Evolutionary conservation across 768 basidiomycete species (phyloP).

Genomic region (Lactarius vividus): DNA sequence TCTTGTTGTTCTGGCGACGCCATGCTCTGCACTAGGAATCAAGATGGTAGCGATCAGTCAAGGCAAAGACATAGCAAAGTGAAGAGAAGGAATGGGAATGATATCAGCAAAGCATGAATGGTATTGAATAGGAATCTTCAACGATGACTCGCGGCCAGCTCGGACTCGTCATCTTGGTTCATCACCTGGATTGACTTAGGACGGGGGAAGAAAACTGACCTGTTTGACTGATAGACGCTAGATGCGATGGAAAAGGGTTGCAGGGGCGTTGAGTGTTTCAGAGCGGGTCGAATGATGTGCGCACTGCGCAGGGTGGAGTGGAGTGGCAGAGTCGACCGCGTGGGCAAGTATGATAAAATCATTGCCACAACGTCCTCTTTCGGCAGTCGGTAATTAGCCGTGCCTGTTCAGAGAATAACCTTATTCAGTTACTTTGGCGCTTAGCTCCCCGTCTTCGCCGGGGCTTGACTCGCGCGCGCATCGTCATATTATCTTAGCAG

Average conservation of each 20-base stretch:
- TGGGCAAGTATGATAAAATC: background rate
- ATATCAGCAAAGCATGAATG: conserved; percentile 94
- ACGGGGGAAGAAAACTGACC: conserved; percentile 5
- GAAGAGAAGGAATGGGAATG: conserved; percentile 27
- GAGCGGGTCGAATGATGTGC: background rate
- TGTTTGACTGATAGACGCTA: conserved; percentile 11
- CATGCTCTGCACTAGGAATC: conserved; percentile 35
- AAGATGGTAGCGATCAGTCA: conserved; percentile 25
- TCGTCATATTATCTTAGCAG: background rate
- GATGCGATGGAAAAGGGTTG: background rate
- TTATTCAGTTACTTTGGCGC: background rate
- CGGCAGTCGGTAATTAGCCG: background rate
- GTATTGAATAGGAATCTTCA: conserved; percentile 73
- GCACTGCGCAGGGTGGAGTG: background rate
- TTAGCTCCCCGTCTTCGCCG: too few species aligned
- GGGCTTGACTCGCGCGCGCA: background rate
- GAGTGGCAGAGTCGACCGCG: background rate
- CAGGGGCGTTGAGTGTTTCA: conserved; percentile 4
- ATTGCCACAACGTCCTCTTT: background rate
- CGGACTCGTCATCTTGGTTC: conserved; percentile 85
- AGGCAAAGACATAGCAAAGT: conserved; percentile 11
- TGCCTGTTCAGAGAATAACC: background rate
- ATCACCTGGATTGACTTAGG: conserved; percentile 17
- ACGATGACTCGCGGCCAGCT: conserved; percentile 58
- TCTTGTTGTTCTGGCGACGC: conserved; percentile 49